Base-by-base conservation (phyloP, 2,329 filamentous ascomycete genomes). In the Magnaporthales sp. region DNA sequence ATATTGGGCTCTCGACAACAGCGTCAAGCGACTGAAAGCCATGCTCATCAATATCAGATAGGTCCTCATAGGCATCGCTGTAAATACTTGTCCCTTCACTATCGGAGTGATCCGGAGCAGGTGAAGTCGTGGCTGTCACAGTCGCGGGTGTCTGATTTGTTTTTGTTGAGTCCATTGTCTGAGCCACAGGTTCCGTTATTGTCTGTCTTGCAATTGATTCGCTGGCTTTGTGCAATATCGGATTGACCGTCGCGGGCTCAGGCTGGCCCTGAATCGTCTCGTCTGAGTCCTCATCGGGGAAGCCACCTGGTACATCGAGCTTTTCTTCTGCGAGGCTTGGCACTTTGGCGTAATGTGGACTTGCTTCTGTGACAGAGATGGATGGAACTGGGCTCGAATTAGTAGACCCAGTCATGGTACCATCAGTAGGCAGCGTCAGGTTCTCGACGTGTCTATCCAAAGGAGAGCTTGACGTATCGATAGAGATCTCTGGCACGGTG, bases 11-110 rank as follows among this genome's bases (percentile, higher is more conserved):
- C 24, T 88, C 84, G 1, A 92, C 83, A 9, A 93, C 85, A 11
- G 91, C 91, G 75, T 93, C 84, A 8, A 93, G 80, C 4, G 90
- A 93, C 72, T 87, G 81, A 72, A 92, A 93, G 0, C 89, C 90
- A 62, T 85, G 84, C 2, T 83, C 84, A 54, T 90, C 88, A 4
- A 82, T 73, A 15, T 91, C 88, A 0, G 85, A 86, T 0, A 90
- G 78, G 68, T 92, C 89, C 75, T 93, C 91, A 66, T 89, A 89
- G 1, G 91, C 91, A 75, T 93, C 91, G 70, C 89, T 92, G 73
- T 91, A 93, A 27, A 91, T 83, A 68, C 84, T 89, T 64, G 78
- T 80, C 15, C 78, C 31, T 31, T 54, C 24, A 3, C 65, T 64
- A 10, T 71, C 71, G 22, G 70, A 74, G 5, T 84, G 79, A 1